phyloP scores from a whole-genome alignment of 2,329 filamentous ascomycete species.

The Macrophomina phaseolina region DNA sequence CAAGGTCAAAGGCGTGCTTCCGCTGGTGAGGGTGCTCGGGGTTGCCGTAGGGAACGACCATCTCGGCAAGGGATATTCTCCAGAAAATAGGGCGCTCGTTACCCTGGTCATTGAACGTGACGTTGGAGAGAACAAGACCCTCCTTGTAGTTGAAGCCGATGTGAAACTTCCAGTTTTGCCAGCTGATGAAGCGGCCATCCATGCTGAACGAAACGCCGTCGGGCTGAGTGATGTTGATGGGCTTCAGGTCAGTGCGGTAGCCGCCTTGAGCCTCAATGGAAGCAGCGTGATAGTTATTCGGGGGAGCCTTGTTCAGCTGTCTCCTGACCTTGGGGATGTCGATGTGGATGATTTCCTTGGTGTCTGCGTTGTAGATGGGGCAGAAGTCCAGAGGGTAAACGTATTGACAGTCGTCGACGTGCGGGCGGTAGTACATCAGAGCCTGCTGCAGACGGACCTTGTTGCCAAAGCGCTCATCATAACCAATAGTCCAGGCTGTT shows the following conservation, averaged over 20 bases:
- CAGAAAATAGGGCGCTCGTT: constrained; percentile 81
- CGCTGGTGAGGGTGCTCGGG: constrained; percentile 80
- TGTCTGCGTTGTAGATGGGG: constrained; percentile 85
- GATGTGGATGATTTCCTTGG: constrained; percentile 78
- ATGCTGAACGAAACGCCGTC: constrained; percentile 87
- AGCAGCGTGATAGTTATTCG: constrained; percentile 80
- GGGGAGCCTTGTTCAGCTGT: constrained; percentile 71
- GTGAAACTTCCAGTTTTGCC: constrained; percentile 95
- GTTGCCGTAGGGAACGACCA: constrained; percentile 90
- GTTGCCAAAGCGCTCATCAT: constrained; percentile 86
- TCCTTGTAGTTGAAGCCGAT: constrained; percentile 95
- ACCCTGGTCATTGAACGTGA: constrained; percentile 85
- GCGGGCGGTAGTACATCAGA: constrained; percentile 91
- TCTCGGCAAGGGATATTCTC: constrained; percentile 85
- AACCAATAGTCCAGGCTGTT: constrained; percentile 88
- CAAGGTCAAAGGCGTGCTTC: constrained; percentile 82
- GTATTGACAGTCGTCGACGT: constrained; percentile 87
- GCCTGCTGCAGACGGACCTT: constrained; percentile 84
- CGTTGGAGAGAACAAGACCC: constrained; percentile 88
- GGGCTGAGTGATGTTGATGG: constrained; percentile 84
- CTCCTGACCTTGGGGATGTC: constrained; percentile 80
- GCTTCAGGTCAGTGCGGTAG: constrained; percentile 80
- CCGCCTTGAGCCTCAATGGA: constrained; percentile 76
- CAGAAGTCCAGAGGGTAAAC: constrained; percentile 92
- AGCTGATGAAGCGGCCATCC: constrained; percentile 74